Percentiles rank a stretch among this genome's conserved stretches.
Evolutionary conservation across 129 eudicot species (phyloP).

Genomic region (Lactuca sativa): DNA sequence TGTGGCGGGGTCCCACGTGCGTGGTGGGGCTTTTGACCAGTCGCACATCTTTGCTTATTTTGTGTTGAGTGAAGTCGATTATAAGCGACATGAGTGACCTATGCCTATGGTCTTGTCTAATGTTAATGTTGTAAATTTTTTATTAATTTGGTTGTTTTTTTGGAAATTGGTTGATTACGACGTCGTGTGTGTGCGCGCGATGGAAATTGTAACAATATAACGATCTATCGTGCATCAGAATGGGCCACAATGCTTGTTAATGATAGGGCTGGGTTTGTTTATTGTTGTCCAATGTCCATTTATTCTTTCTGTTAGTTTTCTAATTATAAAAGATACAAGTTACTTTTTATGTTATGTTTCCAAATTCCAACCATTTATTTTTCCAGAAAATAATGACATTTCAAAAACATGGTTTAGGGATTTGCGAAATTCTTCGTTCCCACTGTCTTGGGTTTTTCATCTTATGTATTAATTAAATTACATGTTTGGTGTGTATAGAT

Average conservation of each 20-base stretch:
- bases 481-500: too few species aligned
- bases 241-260: not conserved
- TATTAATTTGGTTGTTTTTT: constrained; percentile 22
- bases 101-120: constrained; percentile 32
- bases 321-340: too few species aligned
- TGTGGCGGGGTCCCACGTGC: constrained; percentile 41
- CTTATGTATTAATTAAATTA: too few species aligned
- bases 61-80: constrained; percentile 37
- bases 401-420: too few species aligned
- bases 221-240: not conserved
- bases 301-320: too few species aligned
- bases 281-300: not conserved
- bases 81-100: constrained; percentile 40
- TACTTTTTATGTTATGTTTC: too few species aligned
- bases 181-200: not conserved
- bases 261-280: not conserved
- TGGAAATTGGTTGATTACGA: constrained; percentile 18
- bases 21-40: constrained; percentile 27
- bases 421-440: too few species aligned
- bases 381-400: not conserved
- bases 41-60: constrained; percentile 31
- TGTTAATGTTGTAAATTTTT: constrained; percentile 1
- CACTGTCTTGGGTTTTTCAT: too few species aligned
- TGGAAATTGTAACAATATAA: constrained; percentile 4
- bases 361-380: too few species aligned